Percentiles rank a stretch among this genome's conserved stretches.
Evolutionary conservation across 2,329 filamentous ascomycete species (phyloP).

Genomic region (Fusarium nisikadoi): DNA sequence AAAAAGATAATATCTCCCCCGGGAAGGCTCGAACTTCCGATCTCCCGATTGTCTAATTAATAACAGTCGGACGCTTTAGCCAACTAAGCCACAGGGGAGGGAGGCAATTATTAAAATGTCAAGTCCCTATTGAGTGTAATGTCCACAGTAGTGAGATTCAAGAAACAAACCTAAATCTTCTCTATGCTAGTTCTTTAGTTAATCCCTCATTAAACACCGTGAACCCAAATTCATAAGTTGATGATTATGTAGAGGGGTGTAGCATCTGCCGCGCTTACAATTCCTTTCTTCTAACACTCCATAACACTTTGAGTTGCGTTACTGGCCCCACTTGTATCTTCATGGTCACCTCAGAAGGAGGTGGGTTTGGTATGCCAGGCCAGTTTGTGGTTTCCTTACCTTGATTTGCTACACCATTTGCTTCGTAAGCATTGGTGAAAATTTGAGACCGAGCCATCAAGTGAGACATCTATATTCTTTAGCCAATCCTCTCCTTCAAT

Average conservation of each 20-base stretch:
- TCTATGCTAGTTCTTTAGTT: neutral
- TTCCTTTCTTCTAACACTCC: neutral
- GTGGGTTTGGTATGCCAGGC: no score
- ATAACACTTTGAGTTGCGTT: neutral
- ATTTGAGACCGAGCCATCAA: neutral
- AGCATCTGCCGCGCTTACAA: neutral
- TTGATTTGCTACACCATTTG: neutral
- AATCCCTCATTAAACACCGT: neutral
- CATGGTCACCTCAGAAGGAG: neutral
- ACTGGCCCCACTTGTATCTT: neutral
- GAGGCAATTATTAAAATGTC: neutral
- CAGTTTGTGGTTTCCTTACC: neutral
- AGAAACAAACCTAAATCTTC: neutral
- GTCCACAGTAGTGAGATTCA: rapidly evolving
- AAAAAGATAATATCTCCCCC: constrained; percentile 36
- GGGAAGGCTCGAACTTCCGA: constrained; percentile 47
- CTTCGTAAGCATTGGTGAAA: neutral
- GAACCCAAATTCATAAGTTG: neutral
- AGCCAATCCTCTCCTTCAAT: neutral
- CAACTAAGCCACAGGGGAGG: neutral
- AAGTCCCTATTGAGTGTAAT: rapidly evolving
- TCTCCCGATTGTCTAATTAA: constrained; percentile 43
- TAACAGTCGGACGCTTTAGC: constrained; percentile 41
- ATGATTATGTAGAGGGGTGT: neutral
- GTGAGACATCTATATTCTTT: neutral